A percentile compares a stretch with the other conserved stretches of the same genome.
phyloP scores from a whole-genome alignment of 176 grass and related monocot genomes.

The Juncus inflexus region DNA sequence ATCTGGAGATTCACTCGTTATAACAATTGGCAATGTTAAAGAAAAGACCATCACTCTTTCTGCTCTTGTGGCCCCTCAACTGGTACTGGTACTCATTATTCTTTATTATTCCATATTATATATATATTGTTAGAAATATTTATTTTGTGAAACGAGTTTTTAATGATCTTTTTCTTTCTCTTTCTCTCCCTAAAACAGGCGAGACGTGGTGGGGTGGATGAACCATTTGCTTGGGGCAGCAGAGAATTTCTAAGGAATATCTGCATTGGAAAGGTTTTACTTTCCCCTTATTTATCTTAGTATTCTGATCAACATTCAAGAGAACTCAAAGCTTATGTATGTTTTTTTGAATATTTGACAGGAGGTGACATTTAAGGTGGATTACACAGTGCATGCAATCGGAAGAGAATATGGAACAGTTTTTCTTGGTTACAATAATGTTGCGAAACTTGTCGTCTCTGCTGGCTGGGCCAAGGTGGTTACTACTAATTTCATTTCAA shows the following conservation, averaged over 20 bases:
- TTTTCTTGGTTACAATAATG: conserved; percentile 81
- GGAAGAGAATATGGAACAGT: conserved; percentile 91
- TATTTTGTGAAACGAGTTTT: no score
- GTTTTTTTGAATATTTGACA: conserved; percentile 28
- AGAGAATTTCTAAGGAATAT: conserved; percentile 78
- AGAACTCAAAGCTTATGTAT: neutral
- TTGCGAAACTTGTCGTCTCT: conserved; percentile 67
- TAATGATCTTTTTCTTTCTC: neutral
- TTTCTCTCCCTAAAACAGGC: conserved; percentile 41
- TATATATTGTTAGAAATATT: no score
- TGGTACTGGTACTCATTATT: conserved; percentile 43
- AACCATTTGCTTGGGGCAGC: conserved; percentile 97
- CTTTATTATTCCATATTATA: no score
- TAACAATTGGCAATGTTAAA: conserved; percentile 66
- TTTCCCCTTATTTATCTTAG: conserved; percentile 5
- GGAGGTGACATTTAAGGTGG: conserved; percentile 94
- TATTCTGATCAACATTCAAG: neutral
- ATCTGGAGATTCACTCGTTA: conserved; percentile 80
- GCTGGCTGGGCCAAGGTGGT: conserved; percentile 81
- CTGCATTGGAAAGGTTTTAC: conserved; percentile 78
- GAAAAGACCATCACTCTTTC: conserved; percentile 94
- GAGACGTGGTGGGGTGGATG: conserved; percentile 78
- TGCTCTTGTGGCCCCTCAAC: conserved; percentile 76
- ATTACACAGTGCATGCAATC: conserved; percentile 71
- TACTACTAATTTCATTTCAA: conserved; percentile 8